Percentiles rank a stretch among this genome's conserved stretches.
These are phyloP conservation scores for Talaromyces albobiverticillius DNA, from an alignment of 2,329 filamentous ascomycete species.

Conservation along the genomic window DNA sequence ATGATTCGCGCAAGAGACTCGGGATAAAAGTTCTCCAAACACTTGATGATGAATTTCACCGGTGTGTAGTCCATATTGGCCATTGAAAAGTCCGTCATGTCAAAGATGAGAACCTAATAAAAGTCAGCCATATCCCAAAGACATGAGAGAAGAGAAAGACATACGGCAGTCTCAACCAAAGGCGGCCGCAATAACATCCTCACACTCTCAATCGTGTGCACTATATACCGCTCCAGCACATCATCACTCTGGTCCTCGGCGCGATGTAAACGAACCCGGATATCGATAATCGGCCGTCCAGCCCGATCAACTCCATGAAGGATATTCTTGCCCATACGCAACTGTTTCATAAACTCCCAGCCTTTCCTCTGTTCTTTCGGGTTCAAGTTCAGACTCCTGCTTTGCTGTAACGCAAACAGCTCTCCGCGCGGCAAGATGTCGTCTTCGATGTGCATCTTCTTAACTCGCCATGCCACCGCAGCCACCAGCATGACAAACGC, in stretches of 20 bases:
- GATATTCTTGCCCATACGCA: slow-evolving; percentile 87
- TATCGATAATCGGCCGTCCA: slow-evolving; percentile 78
- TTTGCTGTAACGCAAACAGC: slow-evolving; percentile 57
- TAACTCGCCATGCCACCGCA: slow-evolving; percentile 82
- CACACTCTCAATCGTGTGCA: slow-evolving; percentile 91
- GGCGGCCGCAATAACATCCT: slow-evolving; percentile 67
- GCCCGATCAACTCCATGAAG: slow-evolving; percentile 79
- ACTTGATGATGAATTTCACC: slow-evolving; percentile 98
- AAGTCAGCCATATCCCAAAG: not conserved
- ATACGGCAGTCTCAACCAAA: slow-evolving; percentile 84
- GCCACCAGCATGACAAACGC: slow-evolving; percentile 88
- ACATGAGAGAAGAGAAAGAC: slow-evolving; percentile 27
- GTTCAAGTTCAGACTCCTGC: slow-evolving; percentile 51
- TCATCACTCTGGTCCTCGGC: slow-evolving; percentile 81
- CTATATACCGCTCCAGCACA: slow-evolving; percentile 79
- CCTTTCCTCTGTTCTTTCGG: slow-evolving; percentile 61
- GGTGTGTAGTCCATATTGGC: slow-evolving; percentile 98
- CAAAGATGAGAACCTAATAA: slow-evolving; percentile 77
- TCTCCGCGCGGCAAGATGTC: slow-evolving; percentile 78
- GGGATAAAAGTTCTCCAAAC: slow-evolving; percentile 95
- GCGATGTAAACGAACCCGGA: slow-evolving; percentile 75
- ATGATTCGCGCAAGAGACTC: slow-evolving; percentile 86
- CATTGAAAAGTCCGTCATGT: slow-evolving; percentile 89
- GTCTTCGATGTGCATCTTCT: slow-evolving; percentile 80
- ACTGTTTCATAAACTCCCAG: slow-evolving; percentile 74